Percentiles rank a stretch among this genome's conserved stretches.
Evolutionary conservation across 441 rosid species (phyloP).

Genomic region (Dalechampia spathulata): DNA sequence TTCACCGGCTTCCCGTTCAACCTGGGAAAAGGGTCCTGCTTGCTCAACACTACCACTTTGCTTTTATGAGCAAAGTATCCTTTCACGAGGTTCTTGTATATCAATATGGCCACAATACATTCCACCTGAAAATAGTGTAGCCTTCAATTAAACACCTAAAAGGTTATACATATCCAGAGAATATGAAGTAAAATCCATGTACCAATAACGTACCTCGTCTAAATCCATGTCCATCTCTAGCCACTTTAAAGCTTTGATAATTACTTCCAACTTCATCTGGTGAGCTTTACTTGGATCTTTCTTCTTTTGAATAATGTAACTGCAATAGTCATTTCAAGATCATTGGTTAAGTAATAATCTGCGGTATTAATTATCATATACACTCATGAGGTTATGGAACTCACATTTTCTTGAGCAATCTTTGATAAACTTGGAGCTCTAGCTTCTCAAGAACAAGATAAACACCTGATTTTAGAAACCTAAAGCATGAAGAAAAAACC

Average conservation of each 20-base stretch:
- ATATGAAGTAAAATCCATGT: neutral
- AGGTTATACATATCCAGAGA: neutral
- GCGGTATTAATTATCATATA: too few relatives aligned
- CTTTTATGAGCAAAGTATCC: constrained; percentile 93
- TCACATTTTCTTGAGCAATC: constrained; percentile 67
- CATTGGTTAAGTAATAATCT: too few relatives aligned
- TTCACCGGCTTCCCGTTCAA: constrained; percentile 68
- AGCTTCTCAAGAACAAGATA: constrained; percentile 94
- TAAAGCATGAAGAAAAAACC: constrained; percentile 12
- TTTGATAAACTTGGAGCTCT: constrained; percentile 79
- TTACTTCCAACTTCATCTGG: constrained; percentile 86
- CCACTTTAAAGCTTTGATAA: constrained; percentile 85
- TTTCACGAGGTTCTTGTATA: constrained; percentile 81
- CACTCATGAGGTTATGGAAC: constrained; percentile 7
- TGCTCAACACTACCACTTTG: constrained; percentile 89
- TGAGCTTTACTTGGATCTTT: constrained; percentile 90
- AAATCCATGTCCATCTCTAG: constrained; percentile 89
- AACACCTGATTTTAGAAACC: constrained; percentile 90
- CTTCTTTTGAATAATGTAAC: constrained; percentile 77
- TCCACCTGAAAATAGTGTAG: constrained; percentile 53
- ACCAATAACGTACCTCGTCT: constrained; percentile 61
- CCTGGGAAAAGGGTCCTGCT: constrained; percentile 91
- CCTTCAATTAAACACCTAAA: neutral
- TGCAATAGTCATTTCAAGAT: constrained; percentile 18
- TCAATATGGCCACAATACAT: constrained; percentile 78